phyloP scores from a whole-genome alignment of 805 yeast genomes.

The Nakazawaea pomicola region DNA sequence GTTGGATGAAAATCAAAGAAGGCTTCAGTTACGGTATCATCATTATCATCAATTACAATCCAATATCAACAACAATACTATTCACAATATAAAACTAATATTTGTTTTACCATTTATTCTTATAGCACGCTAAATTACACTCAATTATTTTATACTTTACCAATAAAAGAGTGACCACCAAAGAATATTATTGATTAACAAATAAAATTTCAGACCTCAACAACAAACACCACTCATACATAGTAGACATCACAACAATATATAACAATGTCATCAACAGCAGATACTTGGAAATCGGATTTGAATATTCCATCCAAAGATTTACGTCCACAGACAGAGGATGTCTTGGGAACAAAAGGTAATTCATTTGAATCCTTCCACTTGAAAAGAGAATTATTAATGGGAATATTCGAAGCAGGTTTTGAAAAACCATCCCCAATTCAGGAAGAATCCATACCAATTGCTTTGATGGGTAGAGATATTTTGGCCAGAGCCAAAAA shows the following conservation, averaged over 20 bases:
- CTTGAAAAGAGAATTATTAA: slow-evolving; percentile 85
- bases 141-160: no score
- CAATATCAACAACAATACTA: no score
- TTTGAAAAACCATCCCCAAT: slow-evolving; percentile 97
- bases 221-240: background rate
- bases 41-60: background rate
- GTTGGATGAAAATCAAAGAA: no score
- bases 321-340: slow-evolving; percentile 95
- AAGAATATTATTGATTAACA: no score
- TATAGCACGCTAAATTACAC: no score
- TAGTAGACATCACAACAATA: background rate
- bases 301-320: slow-evolving; percentile 80
- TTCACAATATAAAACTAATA: no score
- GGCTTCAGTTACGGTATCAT: no score
- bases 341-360: slow-evolving; percentile 88
- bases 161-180: no score
- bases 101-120: no score
- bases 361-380: slow-evolving; percentile 87
- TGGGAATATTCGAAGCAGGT: slow-evolving; percentile 99
- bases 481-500: slow-evolving; percentile 96
- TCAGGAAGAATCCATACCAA: slow-evolving; percentile 95
- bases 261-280: slow-evolving; percentile 12
- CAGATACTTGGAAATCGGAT: slow-evolving; percentile 63
- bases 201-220: no score
- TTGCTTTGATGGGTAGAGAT: slow-evolving; percentile 92